Percentiles rank a stretch among this genome's conserved stretches.
Conservation (phyloP, 179 eudicot genomes). For the Corrigiola litoralis region DNA sequence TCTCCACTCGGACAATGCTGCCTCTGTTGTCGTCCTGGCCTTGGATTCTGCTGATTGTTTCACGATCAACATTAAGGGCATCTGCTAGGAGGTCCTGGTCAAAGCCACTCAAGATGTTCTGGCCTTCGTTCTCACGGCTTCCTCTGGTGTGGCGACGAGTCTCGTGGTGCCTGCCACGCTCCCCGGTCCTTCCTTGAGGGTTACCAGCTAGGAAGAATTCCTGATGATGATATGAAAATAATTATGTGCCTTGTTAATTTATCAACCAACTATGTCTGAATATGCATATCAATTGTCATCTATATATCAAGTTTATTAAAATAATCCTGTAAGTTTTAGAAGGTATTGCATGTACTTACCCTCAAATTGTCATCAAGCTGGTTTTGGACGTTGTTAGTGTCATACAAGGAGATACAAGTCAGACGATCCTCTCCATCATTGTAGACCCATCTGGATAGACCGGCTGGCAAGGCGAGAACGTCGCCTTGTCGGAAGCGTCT, state of each 20-base stretch:
- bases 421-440: conserved; percentile 51
- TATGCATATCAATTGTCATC: too few relatives aligned
- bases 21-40: conserved; percentile 38
- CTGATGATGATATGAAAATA: conserved; percentile 15
- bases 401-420: conserved; percentile 27
- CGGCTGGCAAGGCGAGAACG: conserved; percentile 48
- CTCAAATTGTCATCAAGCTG: conserved; percentile 50
- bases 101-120: conserved; percentile 38
- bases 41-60: conserved; percentile 25
- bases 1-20: conserved; percentile 32
- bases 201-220: conserved; percentile 63
- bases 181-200: conserved; percentile 24
- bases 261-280: too few relatives aligned
- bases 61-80: conserved; percentile 16
- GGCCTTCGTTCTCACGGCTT: neutral
- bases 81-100: conserved; percentile 31
- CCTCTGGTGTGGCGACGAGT: conserved; percentile 7
- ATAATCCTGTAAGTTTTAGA: neutral
- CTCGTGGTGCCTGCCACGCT: conserved; percentile 17
- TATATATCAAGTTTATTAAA: too few relatives aligned
- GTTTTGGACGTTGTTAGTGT: conserved; percentile 46
- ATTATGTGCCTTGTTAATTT: too few relatives aligned
- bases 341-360: conserved; percentile 7
- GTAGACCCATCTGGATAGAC: conserved; percentile 55
- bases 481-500: conserved; percentile 48